Evolutionary conservation across 1,284 basidiomycete genomes (phyloP), one percentile per base, ranked within the genome.

Genomic region (Pyrrhoderma lamaoense): DNA sequence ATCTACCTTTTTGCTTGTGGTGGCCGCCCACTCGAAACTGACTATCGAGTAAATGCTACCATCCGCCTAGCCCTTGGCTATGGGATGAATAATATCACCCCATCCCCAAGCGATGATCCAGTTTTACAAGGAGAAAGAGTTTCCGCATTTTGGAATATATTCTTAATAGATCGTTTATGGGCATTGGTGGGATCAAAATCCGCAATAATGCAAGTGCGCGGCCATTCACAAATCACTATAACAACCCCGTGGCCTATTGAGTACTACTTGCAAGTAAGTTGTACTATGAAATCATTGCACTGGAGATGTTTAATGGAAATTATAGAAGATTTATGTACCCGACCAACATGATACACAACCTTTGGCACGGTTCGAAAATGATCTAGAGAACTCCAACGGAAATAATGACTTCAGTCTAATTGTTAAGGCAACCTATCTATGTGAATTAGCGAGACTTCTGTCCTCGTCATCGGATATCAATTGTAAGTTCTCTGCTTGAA

Each of bases 181-280:
- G 48, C 53, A 19, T 43, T 55, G 18, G 45, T 45, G 4, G 42
- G 43, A 25, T 39, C 45, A 14, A 45, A 45, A 22, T 49, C 53
- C 9, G 42, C 53, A 37, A 34, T 34, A 16, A 13, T 55, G n/a
- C 27, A 45, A 16, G 23, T 51, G 11, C n/a, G 45, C 25, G 53
- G 49, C 2, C 36, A 42, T 2, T 38, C 49, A 4, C 16, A 27
- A n/a, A 38, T 51, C 7, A 21, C 43, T 2, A 45, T 55, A 22
- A 47, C 44, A 42, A 55, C 53, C 4, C 49, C 53, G 14, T 55
- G 53, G 53, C 53, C 53, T 1, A 22, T 52, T 13, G 49, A 51
- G n/a, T 22, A 45, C 16, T 51, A 55, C 43, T 22, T 23, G 31
- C 44, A 48, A 39, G 53, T 55, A 19, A 13, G 42, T 47, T 25